phyloP scores from a whole-genome alignment of 1,284 basidiomycete species.

The Paramarasmius palmivorus region DNA sequence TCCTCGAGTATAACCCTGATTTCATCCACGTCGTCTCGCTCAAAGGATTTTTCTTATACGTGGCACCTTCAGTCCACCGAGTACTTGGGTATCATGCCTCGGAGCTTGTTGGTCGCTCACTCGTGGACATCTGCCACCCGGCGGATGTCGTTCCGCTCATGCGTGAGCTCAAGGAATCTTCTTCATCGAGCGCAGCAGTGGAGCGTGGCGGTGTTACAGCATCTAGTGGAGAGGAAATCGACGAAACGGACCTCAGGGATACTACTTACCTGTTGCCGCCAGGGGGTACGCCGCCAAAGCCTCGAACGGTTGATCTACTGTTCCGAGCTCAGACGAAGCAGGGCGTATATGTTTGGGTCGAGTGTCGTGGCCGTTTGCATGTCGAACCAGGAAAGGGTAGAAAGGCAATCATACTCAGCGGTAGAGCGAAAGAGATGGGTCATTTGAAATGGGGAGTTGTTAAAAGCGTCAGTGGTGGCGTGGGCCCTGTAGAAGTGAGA shows the following conservation, averaged over 20 bases:
- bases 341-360: slow-evolving; percentile 81
- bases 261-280: neutral
- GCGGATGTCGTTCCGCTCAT: slow-evolving; percentile 90
- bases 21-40: slow-evolving; percentile 90
- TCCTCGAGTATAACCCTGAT: slow-evolving; percentile 73
- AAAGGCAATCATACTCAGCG: slow-evolving; percentile 85
- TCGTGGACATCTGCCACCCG: slow-evolving; percentile 84
- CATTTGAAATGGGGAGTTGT: slow-evolving; percentile 62
- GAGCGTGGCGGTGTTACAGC: neutral
- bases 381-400: slow-evolving; percentile 88
- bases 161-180: slow-evolving; percentile 89
- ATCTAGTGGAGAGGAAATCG: neutral
- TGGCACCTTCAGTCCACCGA: slow-evolving; percentile 76
- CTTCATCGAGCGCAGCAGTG: slow-evolving; percentile 31
- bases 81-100: slow-evolving; percentile 81
- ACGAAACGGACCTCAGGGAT: slow-evolving; percentile 1
- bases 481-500: slow-evolving; percentile 11
- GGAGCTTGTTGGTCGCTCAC: slow-evolving; percentile 78
- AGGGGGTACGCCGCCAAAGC: slow-evolving; percentile 4
- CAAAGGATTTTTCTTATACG: slow-evolving; percentile 93
- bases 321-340: slow-evolving; percentile 73
- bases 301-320: slow-evolving; percentile 44
- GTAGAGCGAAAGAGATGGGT: slow-evolving; percentile 70
- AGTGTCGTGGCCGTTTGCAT: slow-evolving; percentile 82
- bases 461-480: slow-evolving; percentile 47